Base-by-base conservation (phyloP, 306 rosid genomes). In the Prunus dulcis region DNA sequence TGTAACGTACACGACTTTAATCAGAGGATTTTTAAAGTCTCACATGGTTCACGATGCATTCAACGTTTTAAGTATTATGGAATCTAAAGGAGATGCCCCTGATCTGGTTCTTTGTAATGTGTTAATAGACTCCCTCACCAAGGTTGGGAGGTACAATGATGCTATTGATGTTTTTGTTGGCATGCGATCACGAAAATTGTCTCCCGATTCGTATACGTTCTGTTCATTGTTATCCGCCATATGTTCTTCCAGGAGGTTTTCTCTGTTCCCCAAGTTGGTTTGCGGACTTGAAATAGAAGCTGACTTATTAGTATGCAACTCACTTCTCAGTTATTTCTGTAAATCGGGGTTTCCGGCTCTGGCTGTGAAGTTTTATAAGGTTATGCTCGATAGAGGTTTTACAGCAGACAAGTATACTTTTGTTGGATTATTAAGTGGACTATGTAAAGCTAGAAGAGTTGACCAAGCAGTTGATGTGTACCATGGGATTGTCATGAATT, bases 81-180 rank as follows among this genome's bases (percentile, higher is more conserved):
- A 71, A 79, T 85, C 81, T 19, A 63, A 53, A 57, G 91, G 89
- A 3, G 58, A 70, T 60, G 14, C 72, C 43, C 89, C 84, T 0
- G 96, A 91, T 72, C 82, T 80, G 56, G 60, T 88, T 81, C 82
- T 91, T 70, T 81, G 43, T 73, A 89, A 89, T 86, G 91, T 91
- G 12, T 78, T 87, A 67, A 89, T 91, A 45, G 88, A 87, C 58
- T 75, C 91, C 77, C 71, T 89, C 64, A 56, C 91, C 23, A 91
- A 85, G 84, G 72, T 69, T 23, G 91, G 88, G 72, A 84, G 84
- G 78, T 76, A 80, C 69, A 71, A 30, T 32, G 91, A 89, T 63
- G 91, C 91, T 14, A 43, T 91, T 74, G 22, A 60, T 55, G 81
- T 69, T 82, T 89, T 81, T 63, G 25, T 56, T 19, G 34, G 69